Evolutionary conservation across 139 green algal species (phyloP), one percentile per base, ranked within the genome.

Genomic region (Pseudopediastrum boryanum): DNA sequence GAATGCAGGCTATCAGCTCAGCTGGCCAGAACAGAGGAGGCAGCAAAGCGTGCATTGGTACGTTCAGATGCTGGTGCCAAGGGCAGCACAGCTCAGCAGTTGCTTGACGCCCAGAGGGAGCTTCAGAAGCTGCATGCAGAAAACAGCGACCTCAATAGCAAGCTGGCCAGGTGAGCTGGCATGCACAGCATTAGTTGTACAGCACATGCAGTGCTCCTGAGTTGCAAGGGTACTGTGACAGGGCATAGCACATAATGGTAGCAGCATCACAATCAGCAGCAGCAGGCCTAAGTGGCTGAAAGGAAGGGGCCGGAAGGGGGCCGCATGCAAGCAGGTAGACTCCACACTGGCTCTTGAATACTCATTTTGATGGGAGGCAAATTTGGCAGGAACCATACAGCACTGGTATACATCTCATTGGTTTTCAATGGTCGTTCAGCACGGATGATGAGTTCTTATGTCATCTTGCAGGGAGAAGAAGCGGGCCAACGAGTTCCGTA

Each of bases 21-120:
- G 84, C 88, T 95, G 13, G 89, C 90, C 0, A 71, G 91, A 3
- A 94, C 90, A 21, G 91, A 95, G 73, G 89, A 94, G 69, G 89
- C 90, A 1, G 90, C 90, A 9, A 95, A 95, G 84, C 83, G 91
- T 2, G 86, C 85, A 0, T 79, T 95, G 62, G 71, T 92, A 4
- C 76, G 85, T 21, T 78, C 58, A 3, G 90, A 94, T 68, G 62
- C 80, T 1, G 85, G 78, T 4, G 89, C 85, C 4, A 83, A 79
- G 5, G 89, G 90, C n/a, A 88, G 87, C 19, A 84, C 83, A 33
- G 90, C 90, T 1, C 78, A 88, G 56, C 84, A 86, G 46, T 84
- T 95, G 77, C 69, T 94, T 66, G 87, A 94, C 25, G 72, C 85
- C 0, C 87, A 95, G 71, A 66, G 83, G 0, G 78, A 90, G 27